Conservation (phyloP, 768 basidiomycete species). For the Fomitopsis pulvina region DNA sequence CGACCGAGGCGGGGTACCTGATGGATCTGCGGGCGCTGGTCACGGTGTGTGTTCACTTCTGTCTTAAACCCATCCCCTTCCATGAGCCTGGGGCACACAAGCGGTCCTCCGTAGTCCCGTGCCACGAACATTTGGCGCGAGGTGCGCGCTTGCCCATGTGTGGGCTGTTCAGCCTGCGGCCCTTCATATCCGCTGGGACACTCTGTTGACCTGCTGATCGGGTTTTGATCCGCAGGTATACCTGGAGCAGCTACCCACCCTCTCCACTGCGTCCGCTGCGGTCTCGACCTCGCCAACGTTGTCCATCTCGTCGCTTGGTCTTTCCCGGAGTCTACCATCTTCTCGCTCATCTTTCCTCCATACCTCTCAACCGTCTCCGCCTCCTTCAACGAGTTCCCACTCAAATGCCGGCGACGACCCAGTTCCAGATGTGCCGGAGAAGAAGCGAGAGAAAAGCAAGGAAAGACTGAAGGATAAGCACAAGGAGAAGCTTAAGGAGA, state of each 20-base stretch:
- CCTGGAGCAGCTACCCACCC: conserved; percentile 25
- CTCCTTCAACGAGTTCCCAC: conserved; percentile 7
- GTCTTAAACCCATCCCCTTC: background rate
- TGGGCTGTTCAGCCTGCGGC: background rate
- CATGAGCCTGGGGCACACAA: background rate
- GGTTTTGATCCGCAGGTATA: conserved; percentile 37
- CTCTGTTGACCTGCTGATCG: background rate
- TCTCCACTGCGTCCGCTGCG: conserved; percentile 24
- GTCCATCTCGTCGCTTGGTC: conserved; percentile 16
- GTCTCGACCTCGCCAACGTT: conserved; percentile 11
- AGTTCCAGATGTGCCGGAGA: background rate
- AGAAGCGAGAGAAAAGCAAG: conserved; percentile 1
- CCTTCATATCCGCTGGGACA: background rate
- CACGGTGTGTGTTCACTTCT: conserved; percentile 38
- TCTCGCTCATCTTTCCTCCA: conserved; percentile 18
- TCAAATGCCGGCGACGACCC: background rate
- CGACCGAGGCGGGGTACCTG: conserved; percentile 81
- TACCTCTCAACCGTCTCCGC: conserved; percentile 6
- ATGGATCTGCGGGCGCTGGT: conserved; percentile 73
- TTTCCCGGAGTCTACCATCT: conserved; percentile 11
- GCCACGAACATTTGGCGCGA: background rate
- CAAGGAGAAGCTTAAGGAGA: conserved; percentile 5
- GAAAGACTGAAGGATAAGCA: background rate
- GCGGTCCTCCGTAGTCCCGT: background rate
- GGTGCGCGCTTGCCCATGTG: background rate